Base-by-base conservation (phyloP, 2,329 filamentous ascomycete genomes). In the Polytolypa hystricis region DNA sequence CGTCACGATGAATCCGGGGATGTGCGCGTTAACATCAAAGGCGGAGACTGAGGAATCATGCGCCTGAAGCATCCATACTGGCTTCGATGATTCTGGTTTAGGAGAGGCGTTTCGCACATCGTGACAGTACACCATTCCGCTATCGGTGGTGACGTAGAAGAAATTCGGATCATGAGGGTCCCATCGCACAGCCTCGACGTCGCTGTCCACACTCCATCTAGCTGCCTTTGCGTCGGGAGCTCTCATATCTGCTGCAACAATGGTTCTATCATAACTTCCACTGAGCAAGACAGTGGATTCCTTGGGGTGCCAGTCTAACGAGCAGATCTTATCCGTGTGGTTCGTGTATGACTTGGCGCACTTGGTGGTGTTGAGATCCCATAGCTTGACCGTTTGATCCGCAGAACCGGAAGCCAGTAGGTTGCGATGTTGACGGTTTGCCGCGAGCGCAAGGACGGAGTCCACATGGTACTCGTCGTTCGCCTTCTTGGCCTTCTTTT, bases 251-350 rank as follows among this genome's bases (percentile, higher is more conserved):
- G 85, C 83, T n/a, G 84, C 86, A 6, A 94, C 84, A 7, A 94
- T 73, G 3, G 87, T 96, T 46, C 86, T 79, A 61, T 98, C 91
- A 64, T 96, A 98, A 56, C 84, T 93, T 42, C 91, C 91, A 52
- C 81, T 93, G 41, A 98, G 72, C 16, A 98, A 71, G 14, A 93
- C 77, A 0, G 91, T 95, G 2, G 87, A 78, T 59, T 95, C 84
- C 29, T 71, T 74, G 0, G 83, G 74, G 66, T 96, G 85, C 91
- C 93, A 98, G 47, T 89, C 82, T 39, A 98, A 67, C 15, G 89
- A 85, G 71, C 87, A 98, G 47, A 96, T 87, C 67, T 98, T 98
- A 70, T 95, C 91, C 23, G 84, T 93, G 65, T 98, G 91, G 64
- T 93, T 84, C 11, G 76, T 73, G 70, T 98, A 98, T 30, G 87